These are phyloP conservation scores for Pseudogymnoascus sp. DNA, from an alignment of 2,329 filamentous ascomycete genomes.

Conservation along the genomic window DNA sequence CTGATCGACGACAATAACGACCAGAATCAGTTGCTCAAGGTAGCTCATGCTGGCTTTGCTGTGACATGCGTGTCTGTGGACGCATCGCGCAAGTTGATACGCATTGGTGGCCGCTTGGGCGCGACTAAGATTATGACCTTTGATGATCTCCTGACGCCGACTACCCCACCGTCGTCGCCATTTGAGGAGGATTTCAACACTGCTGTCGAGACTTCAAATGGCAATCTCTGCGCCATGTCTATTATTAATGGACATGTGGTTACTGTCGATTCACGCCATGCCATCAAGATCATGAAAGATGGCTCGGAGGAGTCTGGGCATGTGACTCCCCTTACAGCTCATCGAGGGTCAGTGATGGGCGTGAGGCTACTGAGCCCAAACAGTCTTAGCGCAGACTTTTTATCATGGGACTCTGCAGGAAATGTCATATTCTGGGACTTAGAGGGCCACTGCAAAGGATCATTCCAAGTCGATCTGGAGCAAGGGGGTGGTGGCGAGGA, in stretches of 20 bases:
- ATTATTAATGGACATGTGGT: constrained; percentile 60
- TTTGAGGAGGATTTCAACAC: constrained; percentile 13
- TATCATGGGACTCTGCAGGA: constrained; percentile 82
- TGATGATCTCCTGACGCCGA: constrained; percentile 29
- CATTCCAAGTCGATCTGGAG: constrained; percentile 62
- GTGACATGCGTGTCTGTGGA: constrained; percentile 33
- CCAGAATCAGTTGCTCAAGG: constrained; percentile 60
- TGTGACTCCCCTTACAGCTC: constrained; percentile 49
- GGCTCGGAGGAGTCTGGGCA: constrained; percentile 18
- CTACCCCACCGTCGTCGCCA: constrained; percentile 26
- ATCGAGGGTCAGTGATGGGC: constrained; percentile 61
- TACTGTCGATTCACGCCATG: constrained; percentile 66
- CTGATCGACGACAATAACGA: constrained; percentile 70
- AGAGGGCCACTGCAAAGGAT: constrained; percentile 59
- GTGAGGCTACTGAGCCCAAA: constrained; percentile 60
- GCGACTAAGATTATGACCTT: constrained; percentile 44
- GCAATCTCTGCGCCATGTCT: constrained; percentile 55
- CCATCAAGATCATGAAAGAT: constrained; percentile 56
- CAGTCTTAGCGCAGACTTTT: constrained; percentile 60
- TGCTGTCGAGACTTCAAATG: constrained; percentile 24
- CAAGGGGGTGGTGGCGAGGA: constrained; percentile 44
- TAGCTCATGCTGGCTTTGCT: constrained; percentile 58
- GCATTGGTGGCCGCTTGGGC: constrained; percentile 31
- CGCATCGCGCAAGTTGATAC: constrained; percentile 25
- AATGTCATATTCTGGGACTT: constrained; percentile 75